Percentiles rank a stretch among this genome's conserved stretches.
Conservation (phyloP, 768 basidiomycete species). For the Xanthoconium purpureum region DNA sequence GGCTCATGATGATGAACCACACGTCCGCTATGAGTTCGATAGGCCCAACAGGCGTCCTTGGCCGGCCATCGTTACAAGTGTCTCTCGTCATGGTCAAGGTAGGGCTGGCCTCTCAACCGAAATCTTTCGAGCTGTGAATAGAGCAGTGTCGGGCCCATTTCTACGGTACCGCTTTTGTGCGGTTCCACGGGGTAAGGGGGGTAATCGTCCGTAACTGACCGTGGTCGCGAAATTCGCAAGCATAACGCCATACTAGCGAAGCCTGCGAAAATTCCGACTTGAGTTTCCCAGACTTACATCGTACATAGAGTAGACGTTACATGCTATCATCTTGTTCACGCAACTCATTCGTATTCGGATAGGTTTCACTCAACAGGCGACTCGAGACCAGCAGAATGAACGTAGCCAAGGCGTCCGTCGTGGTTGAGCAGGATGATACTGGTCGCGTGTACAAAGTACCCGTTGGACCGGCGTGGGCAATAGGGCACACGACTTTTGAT, state of each 20-base stretch:
- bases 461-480: neutral
- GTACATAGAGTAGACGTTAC: no score
- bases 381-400: neutral
- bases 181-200: constrained; percentile 2
- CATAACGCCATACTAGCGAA: constrained; percentile 21
- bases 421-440: constrained; percentile 22
- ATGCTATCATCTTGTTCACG: neutral
- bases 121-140: neutral
- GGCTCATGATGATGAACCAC: constrained; percentile 30
- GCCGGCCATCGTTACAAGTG: neutral
- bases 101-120: neutral
- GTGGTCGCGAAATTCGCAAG: constrained; percentile 13
- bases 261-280: constrained; percentile 5
- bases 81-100: neutral
- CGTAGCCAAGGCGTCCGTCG: constrained; percentile 1
- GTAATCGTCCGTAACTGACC: constrained; percentile 1
- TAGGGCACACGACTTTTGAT: neutral
- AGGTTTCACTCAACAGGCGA: neutral
- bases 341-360: no score
- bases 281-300: no score
- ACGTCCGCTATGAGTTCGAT: constrained; percentile 25
- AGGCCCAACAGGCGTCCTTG: neutral
- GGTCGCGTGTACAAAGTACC: constrained; percentile 20
- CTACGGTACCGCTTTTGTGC: constrained; percentile 2
- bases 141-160: constrained; percentile 1